phyloP scores from a whole-genome alignment of 306 rosid species.

The Corylus heterophylla region DNA sequence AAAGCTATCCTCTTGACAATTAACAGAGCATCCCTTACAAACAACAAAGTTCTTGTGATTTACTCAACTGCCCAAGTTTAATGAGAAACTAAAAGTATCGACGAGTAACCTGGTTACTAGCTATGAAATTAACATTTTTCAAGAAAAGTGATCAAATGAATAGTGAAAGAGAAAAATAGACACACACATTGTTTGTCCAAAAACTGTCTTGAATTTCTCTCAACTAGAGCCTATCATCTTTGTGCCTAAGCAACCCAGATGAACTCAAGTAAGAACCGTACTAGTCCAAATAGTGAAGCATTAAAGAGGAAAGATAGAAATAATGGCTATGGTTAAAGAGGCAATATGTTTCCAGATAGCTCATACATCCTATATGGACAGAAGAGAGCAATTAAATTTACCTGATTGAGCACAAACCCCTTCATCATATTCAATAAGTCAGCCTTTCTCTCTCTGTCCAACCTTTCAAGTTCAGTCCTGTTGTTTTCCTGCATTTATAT shows the following conservation, averaged over 20 bases:
- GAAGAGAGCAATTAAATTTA: constrained; percentile 26
- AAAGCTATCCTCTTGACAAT: neutral
- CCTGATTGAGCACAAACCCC: constrained; percentile 93
- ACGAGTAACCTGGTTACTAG: neutral
- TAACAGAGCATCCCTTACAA: neutral
- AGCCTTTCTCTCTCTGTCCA: constrained; percentile 70
- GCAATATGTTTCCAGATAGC: constrained; percentile 1
- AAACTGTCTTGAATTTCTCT: neutral
- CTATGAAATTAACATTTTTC: neutral
- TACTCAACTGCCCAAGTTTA: neutral
- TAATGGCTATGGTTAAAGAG: neutral
- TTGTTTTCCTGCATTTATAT: constrained; percentile 77
- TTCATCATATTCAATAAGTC: constrained; percentile 89
- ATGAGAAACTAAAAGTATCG: neutral
- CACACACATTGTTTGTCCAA: neutral
- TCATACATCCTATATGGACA: neutral
- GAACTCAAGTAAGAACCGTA: neutral
- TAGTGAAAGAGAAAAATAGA: neutral
- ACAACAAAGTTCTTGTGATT: neutral
- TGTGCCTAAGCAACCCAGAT: neutral
- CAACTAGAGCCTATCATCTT: neutral
- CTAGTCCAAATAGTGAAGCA: neutral
- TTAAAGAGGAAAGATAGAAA: neutral
- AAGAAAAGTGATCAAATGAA: neutral
- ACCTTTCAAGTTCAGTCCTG: constrained; percentile 84